These are phyloP conservation scores for Lachnellula cervina DNA, from an alignment of 2,329 filamentous ascomycete genomes.

Conservation along the genomic window DNA sequence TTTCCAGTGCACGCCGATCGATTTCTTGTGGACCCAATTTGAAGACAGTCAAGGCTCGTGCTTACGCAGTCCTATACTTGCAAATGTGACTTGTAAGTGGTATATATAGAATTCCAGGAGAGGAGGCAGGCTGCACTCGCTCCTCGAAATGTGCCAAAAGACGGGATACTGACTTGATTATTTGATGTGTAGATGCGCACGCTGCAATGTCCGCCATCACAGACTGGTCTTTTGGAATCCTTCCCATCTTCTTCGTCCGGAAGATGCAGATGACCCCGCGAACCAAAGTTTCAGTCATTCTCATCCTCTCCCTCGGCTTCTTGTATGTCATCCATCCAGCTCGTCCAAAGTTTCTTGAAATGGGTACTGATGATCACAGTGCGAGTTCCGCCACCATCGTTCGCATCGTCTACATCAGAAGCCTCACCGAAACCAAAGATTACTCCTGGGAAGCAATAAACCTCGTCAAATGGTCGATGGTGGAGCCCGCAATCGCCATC, in stretches of 20 bases:
- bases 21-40: slow-evolving; percentile 36
- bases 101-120: no score
- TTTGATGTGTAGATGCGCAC: slow-evolving; percentile 15
- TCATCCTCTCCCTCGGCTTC: slow-evolving; percentile 34
- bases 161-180: no score
- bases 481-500: slow-evolving; percentile 39
- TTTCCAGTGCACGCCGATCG: slow-evolving; percentile 27
- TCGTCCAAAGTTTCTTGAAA: background rate
- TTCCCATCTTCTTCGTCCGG: slow-evolving; percentile 29
- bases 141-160: no score
- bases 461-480: slow-evolving; percentile 41
- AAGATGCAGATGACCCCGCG: slow-evolving; percentile 27
- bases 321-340: slow-evolving; percentile 31
- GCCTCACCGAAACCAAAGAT: slow-evolving; percentile 34
- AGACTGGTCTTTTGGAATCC: slow-evolving; percentile 29
- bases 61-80: slow-evolving; percentile 22
- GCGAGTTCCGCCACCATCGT: slow-evolving; percentile 40
- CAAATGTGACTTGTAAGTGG: slow-evolving; percentile 17
- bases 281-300: slow-evolving; percentile 32
- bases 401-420: slow-evolving; percentile 39
- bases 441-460: slow-evolving; percentile 39
- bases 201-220: slow-evolving; percentile 26
- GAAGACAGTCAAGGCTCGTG: slow-evolving; percentile 29
- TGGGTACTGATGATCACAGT: slow-evolving; percentile 21
- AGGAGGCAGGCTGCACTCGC: no score